Evolutionary conservation across 257 asterid genomes (phyloP), one percentile per base, ranked within the genome.

Genomic region (Anisodus tanguticus): DNA sequence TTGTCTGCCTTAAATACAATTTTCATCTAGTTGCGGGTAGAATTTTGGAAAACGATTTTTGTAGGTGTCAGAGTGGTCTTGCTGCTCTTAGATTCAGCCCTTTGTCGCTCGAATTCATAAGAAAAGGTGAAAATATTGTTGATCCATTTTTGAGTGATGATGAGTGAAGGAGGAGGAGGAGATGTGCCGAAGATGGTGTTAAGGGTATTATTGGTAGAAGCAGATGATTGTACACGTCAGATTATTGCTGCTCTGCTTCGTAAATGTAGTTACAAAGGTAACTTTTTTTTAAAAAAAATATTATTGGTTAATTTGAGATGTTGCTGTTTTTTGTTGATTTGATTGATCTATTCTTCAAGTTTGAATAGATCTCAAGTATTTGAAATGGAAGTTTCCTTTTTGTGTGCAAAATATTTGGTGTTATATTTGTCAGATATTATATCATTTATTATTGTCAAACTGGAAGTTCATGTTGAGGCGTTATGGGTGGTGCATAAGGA

Each of bases 201-300:
- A 64, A 92, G 97, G 77, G 98, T 97, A 69, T 89, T 97, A 85
- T 82, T 97, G 57, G 98, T 97, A 2, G 99, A 97, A 89, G 90
- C 98, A 58, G 99, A 97, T 86, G 99, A 93, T 84, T 95, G 97
- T 10, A 95, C 99, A 16, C 87, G 98, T 88, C 98, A 97, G 87
- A 95, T 97, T 88, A 97, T 97, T 60, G 87, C 98, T 51, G 97
- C 98, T 54, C 97, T 97, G 85, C 97, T 97, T 87, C 91, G 98
- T 85, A 97, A 93, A 97, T 97, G 99, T 90, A 88, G 92, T 86
- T 95, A 93, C 85, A 93, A 78, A 95, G 99, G 99, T 95, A 7
- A 49, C 55, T 51, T 51, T 31, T 31, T 0, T 31, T 31, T 0
- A 1, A 31, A 31, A 1, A 31, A 31, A 31, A 31, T 31, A 31